Base-by-base conservation (phyloP, 2,329 filamentous ascomycete genomes). In the Exophiala oligosperma region DNA sequence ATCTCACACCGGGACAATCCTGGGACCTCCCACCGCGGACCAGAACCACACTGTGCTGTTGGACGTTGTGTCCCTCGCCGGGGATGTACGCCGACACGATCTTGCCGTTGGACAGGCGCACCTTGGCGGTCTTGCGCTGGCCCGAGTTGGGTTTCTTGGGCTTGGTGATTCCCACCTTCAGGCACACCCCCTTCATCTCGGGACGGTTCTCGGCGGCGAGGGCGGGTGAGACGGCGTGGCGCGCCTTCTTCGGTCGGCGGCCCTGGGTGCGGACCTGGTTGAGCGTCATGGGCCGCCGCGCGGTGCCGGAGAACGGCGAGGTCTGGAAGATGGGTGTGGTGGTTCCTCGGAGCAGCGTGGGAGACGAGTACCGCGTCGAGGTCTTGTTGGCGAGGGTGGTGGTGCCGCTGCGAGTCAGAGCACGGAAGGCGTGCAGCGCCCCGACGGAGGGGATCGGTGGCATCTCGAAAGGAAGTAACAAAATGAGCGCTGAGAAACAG, bases 91-190 rank as follows among this genome's bases (percentile, higher is more conserved):
- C 91, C 59, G 91, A 96, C 63, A 99, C 82, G 59, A 95, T 84
- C 71, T 87, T 91, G 55, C 94, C 94, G 64, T 85, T 92, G 60
- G 90, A 94, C 72, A 99, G 79, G 67, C 92, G 83, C 21, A 99
- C 88, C 80, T 93, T 91, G 2, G 93, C 93, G 57, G 91, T 94
- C 81, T 99, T 99, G 64, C 94, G 83, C 81, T 97, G 92, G 56
- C 92, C 94, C 28, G 94, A 99, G 76, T 99, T 99, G 65, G 94
- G 94, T 78, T 99, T 99, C 86, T 99, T 99, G 56, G 94, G 94
- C 71, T 94, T 92, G 68, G 90, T 92, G 68, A 92, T 90, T 70
- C 91, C 92, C 60, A 97, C 94, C 73, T 95, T 92, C 64, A 99
- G 79, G 75, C 94, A 97, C 38, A 99, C 94, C 67, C 93, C 94